phyloP scores from a whole-genome alignment of 2,329 filamentous ascomycete genomes.

The Beauveria medogensis region DNA sequence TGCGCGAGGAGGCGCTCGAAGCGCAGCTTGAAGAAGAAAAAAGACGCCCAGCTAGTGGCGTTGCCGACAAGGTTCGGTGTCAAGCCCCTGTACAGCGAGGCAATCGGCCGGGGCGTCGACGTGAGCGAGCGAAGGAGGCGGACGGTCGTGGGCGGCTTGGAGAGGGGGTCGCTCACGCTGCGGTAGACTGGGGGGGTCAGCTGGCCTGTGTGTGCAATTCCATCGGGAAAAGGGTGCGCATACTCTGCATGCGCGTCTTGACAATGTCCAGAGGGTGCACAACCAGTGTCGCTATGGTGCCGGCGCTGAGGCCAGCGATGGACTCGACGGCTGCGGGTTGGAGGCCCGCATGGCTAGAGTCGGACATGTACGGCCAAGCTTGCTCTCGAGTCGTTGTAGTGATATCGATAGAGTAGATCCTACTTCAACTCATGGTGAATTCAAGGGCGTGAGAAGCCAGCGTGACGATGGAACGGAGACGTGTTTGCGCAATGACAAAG shows the following conservation, averaged over 20 bases:
- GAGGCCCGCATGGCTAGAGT: conserved; percentile 47
- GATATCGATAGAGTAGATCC: too few relatives aligned
- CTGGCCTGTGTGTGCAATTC: background rate
- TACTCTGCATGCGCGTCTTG: conserved; percentile 91
- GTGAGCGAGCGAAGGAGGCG: conserved; percentile 43
- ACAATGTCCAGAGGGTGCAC: conserved; percentile 92
- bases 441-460: background rate
- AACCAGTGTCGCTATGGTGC: conserved; percentile 74
- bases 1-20: conserved; percentile 40
- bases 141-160: conserved; percentile 38
- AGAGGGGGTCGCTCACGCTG: conserved; percentile 27
- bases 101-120: conserved; percentile 46
- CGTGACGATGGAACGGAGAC: background rate
- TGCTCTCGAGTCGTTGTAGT: background rate
- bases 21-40: conserved; percentile 70
- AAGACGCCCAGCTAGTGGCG: conserved; percentile 80
- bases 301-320: conserved; percentile 82
- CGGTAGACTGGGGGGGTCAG: conserved; percentile 38
- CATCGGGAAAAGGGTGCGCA: conserved; percentile 12
- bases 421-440: conserved; percentile 4
- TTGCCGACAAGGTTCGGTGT: conserved; percentile 89
- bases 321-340: conserved; percentile 78
- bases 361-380: conserved; percentile 34
- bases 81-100: conserved; percentile 79
- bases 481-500: background rate